These are phyloP conservation scores for Auriculariales sp. DNA, from an alignment of 768 basidiomycete species.

Conservation along the genomic window DNA sequence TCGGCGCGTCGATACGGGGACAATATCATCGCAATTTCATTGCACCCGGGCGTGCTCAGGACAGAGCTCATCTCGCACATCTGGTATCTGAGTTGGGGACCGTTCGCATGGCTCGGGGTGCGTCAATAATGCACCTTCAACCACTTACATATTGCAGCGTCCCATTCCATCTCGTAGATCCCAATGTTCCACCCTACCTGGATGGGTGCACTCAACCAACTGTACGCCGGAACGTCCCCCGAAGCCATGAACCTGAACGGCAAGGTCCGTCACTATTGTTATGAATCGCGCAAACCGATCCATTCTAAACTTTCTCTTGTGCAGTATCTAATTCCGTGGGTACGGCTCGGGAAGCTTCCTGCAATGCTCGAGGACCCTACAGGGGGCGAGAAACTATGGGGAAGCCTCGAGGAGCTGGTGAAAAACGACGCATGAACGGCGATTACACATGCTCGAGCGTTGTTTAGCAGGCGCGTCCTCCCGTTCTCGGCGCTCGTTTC, in stretches of 20 bases:
- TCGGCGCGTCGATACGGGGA: constrained; percentile 32
- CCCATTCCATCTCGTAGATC: constrained; percentile 8
- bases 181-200: constrained; percentile 16
- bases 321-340: constrained; percentile 18
- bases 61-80: background rate
- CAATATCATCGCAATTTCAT: constrained; percentile 27
- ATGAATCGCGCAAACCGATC: background rate
- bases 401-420: constrained; percentile 17
- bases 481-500: too few species aligned
- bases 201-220: constrained; percentile 27
- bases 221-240: constrained; percentile 28
- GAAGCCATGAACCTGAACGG: constrained; percentile 25
- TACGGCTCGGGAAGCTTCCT: constrained; percentile 9
- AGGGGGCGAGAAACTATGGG: constrained; percentile 15
- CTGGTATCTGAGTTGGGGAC: background rate
- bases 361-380: constrained; percentile 11
- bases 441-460: too few species aligned
- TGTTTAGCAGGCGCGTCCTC: too few species aligned
- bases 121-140: background rate
- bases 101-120: constrained; percentile 6
- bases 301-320: background rate
- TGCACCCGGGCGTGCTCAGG: constrained; percentile 12
- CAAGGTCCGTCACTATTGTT: constrained; percentile 17
- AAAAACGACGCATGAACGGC: too few species aligned
- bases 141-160: background rate